Evolutionary conservation across 306 rosid species (phyloP).

Genomic region (Prunus kanzakura): DNA sequence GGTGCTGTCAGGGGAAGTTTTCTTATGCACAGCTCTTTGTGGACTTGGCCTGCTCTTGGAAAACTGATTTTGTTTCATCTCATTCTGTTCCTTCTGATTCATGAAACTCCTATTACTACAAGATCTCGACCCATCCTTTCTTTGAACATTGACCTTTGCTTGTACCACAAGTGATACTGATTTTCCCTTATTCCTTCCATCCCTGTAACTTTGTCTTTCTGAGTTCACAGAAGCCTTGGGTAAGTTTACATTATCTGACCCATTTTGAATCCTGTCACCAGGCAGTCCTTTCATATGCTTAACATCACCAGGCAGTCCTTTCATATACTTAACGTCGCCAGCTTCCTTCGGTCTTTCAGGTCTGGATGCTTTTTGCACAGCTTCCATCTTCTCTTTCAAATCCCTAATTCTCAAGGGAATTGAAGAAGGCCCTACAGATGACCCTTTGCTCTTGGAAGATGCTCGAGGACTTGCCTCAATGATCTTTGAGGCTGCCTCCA

Average conservation of each 20-base stretch:
- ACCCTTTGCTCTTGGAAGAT: conserved; percentile 39
- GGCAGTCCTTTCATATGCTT: conserved; percentile 37
- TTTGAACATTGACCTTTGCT: conserved; percentile 48
- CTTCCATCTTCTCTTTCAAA: conserved; percentile 75
- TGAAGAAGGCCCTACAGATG: conserved; percentile 55
- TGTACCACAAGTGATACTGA: conserved; percentile 43
- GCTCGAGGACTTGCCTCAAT: conserved; percentile 75
- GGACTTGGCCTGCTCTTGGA: conserved; percentile 39
- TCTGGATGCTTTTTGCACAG: conserved; percentile 51
- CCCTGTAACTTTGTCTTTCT: conserved; percentile 33
- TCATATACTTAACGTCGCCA: conserved; percentile 26
- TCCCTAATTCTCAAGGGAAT: conserved; percentile 72
- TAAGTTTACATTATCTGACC: conserved; percentile 38
- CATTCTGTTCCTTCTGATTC: conserved; percentile 49
- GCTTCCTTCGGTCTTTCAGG: conserved; percentile 31
- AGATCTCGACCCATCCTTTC: conserved; percentile 37
- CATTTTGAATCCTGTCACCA: conserved; percentile 31
- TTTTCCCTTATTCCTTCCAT: conserved; percentile 49
- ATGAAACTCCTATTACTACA: conserved; percentile 34
- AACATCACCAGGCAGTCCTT: conserved; percentile 30
- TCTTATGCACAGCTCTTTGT: conserved; percentile 48
- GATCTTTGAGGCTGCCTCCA: conserved; percentile 94
- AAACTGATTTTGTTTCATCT: conserved; percentile 44
- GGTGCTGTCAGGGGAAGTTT: conserved; percentile 35
- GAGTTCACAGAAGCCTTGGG: conserved; percentile 42